Percentiles rank a stretch among this genome's conserved stretches.
phyloP scores from a whole-genome alignment of 1,139 yeast genomes.

The Zygosaccharomyces pseudobailii region DNA sequence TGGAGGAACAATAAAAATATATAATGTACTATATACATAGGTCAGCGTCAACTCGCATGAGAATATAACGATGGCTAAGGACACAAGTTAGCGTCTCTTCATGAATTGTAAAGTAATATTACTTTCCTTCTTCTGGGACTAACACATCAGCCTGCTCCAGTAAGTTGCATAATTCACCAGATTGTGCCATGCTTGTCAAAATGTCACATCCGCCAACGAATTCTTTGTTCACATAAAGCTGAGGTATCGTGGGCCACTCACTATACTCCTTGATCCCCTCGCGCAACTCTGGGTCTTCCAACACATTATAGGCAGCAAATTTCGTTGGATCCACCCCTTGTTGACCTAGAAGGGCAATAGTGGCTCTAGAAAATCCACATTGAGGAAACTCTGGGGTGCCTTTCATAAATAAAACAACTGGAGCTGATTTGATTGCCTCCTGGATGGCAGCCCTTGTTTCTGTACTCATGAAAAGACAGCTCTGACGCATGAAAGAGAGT shows the following conservation, averaged over 20 bases:
- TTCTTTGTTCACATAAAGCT: constrained; percentile 63
- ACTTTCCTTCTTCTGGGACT: constrained; percentile 60
- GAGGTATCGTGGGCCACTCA: constrained; percentile 65
- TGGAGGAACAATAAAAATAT: neutral
- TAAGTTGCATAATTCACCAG: constrained; percentile 84
- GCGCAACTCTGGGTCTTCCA: constrained; percentile 91
- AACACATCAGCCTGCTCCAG: constrained; percentile 76
- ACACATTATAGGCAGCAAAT: constrained; percentile 94
- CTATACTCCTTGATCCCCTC: constrained; percentile 90
- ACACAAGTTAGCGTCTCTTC: neutral
- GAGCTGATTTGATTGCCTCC: constrained; percentile 78
- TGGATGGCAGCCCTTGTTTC: constrained; percentile 82
- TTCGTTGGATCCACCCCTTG: constrained; percentile 96
- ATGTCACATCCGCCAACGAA: constrained; percentile 98
- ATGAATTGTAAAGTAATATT: neutral
- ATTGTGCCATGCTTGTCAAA: constrained; percentile 82
- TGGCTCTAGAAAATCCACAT: constrained; percentile 95
- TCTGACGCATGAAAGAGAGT: constrained; percentile 5
- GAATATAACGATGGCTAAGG: neutral
- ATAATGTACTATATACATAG: constrained; percentile 21
- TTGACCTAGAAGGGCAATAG: constrained; percentile 88
- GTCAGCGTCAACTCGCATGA: neutral
- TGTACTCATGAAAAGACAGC: constrained; percentile 48
- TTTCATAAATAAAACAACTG: constrained; percentile 92
- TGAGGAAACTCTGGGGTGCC: constrained; percentile 98